Evolutionary conservation across 495 filamentous ascomycete species (phyloP).

Genomic region (Aspergillus carlsbadensis): DNA sequence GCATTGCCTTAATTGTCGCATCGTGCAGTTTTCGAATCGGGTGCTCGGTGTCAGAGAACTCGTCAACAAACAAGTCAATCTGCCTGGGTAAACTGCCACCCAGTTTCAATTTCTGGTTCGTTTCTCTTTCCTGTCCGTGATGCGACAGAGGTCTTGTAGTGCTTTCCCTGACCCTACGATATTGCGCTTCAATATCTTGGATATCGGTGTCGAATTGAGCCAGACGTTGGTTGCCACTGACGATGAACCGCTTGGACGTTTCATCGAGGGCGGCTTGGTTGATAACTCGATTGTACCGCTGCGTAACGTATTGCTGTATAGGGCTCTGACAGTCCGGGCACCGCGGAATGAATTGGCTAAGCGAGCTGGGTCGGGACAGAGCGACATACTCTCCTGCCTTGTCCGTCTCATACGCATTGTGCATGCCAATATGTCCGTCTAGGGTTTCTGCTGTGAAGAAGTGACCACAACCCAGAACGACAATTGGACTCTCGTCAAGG

Average conservation of each 20-base stretch:
- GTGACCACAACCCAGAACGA: constrained; percentile 52
- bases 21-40: constrained; percentile 4
- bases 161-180: background rate
- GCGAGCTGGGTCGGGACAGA: constrained; percentile 51
- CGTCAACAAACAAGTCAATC: background rate
- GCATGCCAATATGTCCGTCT: constrained; percentile 64
- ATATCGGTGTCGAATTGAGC: background rate
- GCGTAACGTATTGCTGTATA: constrained; percentile 49
- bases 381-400: constrained; percentile 34
- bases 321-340: constrained; percentile 6
- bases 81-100: background rate
- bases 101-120: background rate
- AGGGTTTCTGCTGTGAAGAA: constrained; percentile 59
- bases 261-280: constrained; percentile 63
- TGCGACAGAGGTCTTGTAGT: too few species aligned
- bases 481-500: constrained; percentile 56
- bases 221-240: background rate
- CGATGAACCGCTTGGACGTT: constrained; percentile 62
- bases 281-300: constrained; percentile 66
- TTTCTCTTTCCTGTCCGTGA: background rate
- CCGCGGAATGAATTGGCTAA: constrained; percentile 10
- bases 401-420: constrained; percentile 5
- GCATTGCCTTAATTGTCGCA: background rate
- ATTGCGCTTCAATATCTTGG: background rate
- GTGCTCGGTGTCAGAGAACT: background rate